Percentiles rank a stretch among this genome's conserved stretches.
These are phyloP conservation scores for Pseudotsuga menziesii DNA, from an alignment of 75 land plant species.

Conservation along the genomic window DNA sequence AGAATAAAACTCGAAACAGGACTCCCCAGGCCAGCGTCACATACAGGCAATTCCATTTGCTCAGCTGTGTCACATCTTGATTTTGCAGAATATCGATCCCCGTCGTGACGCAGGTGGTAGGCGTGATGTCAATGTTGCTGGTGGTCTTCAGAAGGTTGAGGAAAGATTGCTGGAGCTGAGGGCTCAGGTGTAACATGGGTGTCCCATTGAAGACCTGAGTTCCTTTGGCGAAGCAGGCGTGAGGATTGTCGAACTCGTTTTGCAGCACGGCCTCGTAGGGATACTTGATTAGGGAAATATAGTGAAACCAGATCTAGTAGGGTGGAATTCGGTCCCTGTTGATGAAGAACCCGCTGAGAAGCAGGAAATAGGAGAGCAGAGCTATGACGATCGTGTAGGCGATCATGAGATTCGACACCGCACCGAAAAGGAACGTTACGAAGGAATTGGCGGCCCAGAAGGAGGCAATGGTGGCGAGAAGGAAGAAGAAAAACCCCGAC, in stretches of 20 bases:
- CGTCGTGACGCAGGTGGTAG: conserved; percentile 42
- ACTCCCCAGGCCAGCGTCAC: conserved; percentile 66
- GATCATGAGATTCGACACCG: conserved; percentile 67
- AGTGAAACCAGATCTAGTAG: conserved; percentile 91
- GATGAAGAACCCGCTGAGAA: conserved; percentile 89
- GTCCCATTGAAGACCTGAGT: conserved; percentile 57
- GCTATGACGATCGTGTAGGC: conserved; percentile 78
- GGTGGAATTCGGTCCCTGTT: conserved; percentile 51
- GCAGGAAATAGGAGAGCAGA: conserved; percentile 62
- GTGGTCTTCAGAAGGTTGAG: conserved; percentile 19
- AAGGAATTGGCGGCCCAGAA: conserved; percentile 85
- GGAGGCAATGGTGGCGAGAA: conserved; percentile 53
- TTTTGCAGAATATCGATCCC: conserved; percentile 36
- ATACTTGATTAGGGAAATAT: conserved; percentile 74
- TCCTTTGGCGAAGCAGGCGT: conserved; percentile 27
- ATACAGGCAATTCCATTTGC: conserved; percentile 57
- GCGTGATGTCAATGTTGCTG: conserved; percentile 30
- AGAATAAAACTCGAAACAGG: conserved; percentile 65
- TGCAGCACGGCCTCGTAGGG: conserved; percentile 78
- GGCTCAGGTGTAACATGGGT: conserved; percentile 18
- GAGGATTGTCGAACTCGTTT: conserved; percentile 44
- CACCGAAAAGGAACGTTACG: conserved; percentile 74
- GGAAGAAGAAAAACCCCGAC: conserved; percentile 57
- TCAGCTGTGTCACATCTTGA: conserved; percentile 44
- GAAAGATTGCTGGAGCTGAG: conserved; percentile 24